Percentiles rank a stretch among this genome's conserved stretches.
Conservation (phyloP, 2,329 filamentous ascomycete genomes). For the Rutstroemia sp. region DNA sequence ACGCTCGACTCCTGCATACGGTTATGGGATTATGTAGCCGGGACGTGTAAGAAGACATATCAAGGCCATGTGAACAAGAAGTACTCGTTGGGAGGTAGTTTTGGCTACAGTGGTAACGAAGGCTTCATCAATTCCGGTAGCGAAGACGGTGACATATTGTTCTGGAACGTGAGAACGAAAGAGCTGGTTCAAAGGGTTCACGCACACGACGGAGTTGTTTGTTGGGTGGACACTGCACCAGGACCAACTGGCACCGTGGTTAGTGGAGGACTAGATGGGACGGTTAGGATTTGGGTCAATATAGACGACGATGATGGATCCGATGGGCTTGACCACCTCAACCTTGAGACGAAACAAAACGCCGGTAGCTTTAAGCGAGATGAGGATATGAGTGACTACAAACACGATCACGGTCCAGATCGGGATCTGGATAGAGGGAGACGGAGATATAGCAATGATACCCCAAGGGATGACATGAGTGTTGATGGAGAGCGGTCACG, state of each 20-base stretch:
- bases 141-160: conserved; percentile 75
- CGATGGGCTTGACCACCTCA: conserved; percentile 12
- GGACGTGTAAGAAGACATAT: conserved; percentile 92
- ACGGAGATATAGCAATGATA: conserved; percentile 20
- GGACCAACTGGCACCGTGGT: conserved; percentile 43
- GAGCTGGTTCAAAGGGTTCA: conserved; percentile 63
- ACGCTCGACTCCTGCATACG: conserved; percentile 85
- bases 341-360: conserved; percentile 13
- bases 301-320: conserved; percentile 21
- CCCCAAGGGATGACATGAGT: conserved; percentile 18
- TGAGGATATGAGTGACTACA: background rate
- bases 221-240: conserved; percentile 58
- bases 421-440: conserved; percentile 12
- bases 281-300: conserved; percentile 54
- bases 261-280: conserved; percentile 55
- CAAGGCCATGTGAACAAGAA: conserved; percentile 82
- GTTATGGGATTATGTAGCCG: conserved; percentile 91
- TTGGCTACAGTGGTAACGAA: conserved; percentile 56
- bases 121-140: conserved; percentile 73
- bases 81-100: conserved; percentile 79
- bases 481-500: conserved; percentile 5
- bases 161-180: conserved; percentile 90
- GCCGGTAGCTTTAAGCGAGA: conserved; percentile 9
- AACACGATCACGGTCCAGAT: background rate
- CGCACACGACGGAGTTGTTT: conserved; percentile 51